Evolutionary conservation across 768 basidiomycete genomes (phyloP), one percentile per base, ranked within the genome.

Genomic region (Kwoniella dendrophila): DNA sequence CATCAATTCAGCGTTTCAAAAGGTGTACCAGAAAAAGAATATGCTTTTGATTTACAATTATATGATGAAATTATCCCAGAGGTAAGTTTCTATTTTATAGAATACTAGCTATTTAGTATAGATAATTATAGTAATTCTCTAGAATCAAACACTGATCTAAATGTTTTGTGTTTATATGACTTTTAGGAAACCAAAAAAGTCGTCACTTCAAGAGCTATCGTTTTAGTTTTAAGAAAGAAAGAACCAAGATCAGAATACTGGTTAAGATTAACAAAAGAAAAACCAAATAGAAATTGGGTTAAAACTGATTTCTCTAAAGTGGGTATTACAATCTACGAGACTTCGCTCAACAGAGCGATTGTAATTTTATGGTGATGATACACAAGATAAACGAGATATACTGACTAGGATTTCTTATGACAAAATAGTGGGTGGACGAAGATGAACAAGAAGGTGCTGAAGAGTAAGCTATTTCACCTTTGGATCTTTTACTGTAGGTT

Each of bases 221-320:
- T 79, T 66, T 82, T 87, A 45, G 81, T 87, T 49, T 82, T 98
- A 57, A 87, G 87, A 79, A 98, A 98, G 81, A 91, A 92, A 79
- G 86, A 87, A 59, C 72, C 77, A 30, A 80, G 87, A 74, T 76
- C 81, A 14, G 95, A 92, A 69, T 98, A 85, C 80, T 98, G 95
- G 95, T 90, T 91, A 26, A 85, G 94, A 60, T 82, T 98, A 53
- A 92, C 90, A 48, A 92, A 95, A 80, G 89, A 90, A 63, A 94
- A 92, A 80, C 74, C 85, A 63, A 90, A 85, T 80, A 86, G 83
- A 52, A 82, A 86, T 59, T 94, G 86, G 81, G 82, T 97, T 80
- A 97, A 96, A 84, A 96, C 92, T 45, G 91, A 97, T 80, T 97
- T 97, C 78, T 83, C 83, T 68, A 95, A 90, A 76, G 78, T 78